These are phyloP conservation scores for Graphiopsis chlorocephala DNA, from an alignment of 2,329 filamentous ascomycete genomes.

Conservation along the genomic window DNA sequence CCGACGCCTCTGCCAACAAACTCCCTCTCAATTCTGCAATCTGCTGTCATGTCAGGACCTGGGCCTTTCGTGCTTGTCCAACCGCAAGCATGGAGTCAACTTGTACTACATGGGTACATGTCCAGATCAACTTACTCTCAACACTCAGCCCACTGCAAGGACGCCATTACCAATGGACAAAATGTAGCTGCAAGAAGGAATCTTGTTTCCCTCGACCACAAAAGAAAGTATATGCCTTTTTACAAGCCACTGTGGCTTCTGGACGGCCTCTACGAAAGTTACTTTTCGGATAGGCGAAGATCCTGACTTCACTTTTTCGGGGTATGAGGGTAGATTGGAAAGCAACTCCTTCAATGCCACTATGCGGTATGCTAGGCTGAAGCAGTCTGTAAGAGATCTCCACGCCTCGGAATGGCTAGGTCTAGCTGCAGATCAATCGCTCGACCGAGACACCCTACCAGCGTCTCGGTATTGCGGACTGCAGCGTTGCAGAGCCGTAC, in stretches of 20 bases:
- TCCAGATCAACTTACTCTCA: too few relatives aligned
- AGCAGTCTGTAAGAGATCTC: background rate
- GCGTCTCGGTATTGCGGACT: background rate
- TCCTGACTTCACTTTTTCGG: background rate
- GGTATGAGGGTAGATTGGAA: background rate
- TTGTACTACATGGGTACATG: too few relatives aligned
- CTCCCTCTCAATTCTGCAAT: too few relatives aligned
- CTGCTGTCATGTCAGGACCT: too few relatives aligned
- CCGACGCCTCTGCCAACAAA: too few relatives aligned
- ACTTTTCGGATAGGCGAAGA: background rate
- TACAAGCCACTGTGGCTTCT: background rate
- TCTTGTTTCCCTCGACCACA: background rate
- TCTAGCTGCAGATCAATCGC: background rate
- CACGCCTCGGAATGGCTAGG: background rate
- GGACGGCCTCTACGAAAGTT: background rate
- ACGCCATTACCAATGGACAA: too few relatives aligned
- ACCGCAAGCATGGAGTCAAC: too few relatives aligned
- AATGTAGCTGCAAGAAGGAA: background rate
- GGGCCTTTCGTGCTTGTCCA: too few relatives aligned
- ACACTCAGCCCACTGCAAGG: too few relatives aligned
- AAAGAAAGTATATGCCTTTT: background rate
- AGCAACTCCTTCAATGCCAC: background rate
- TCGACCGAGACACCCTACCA: background rate
- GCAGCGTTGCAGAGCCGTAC: background rate
- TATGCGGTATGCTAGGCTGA: background rate